Base-by-base conservation (phyloP, 2,329 filamentous ascomycete species). In the Epichloe glyceriae region DNA sequence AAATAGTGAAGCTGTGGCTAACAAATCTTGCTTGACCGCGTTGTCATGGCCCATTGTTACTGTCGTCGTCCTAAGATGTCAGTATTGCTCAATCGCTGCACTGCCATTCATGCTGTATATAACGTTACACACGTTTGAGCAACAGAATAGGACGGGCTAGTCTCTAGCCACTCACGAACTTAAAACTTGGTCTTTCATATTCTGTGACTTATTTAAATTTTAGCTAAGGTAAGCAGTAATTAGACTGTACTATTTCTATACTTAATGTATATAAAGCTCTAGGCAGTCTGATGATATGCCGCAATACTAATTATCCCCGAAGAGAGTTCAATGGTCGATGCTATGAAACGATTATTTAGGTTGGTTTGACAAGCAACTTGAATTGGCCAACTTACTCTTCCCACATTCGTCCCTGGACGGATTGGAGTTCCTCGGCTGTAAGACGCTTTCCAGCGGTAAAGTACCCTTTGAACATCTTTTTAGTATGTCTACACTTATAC, bases 371-470 rank as follows among this genome's bases (percentile, higher is more conserved):
- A 39, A 8, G 40, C 10, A 40, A 15, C 38, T 4, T 14, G 14
- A 22, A 47, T 63, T 34, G 43, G 19, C 54, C 34, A 20, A 61
- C 68, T 60, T 70, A 83, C 79, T 83, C 89, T 70, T 95, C 89
- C 90, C 91, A 96, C 58, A 88, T 86, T 58, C 91, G 80, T 55
- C 91, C 91, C 66, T 93, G 84, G 30, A 97, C 89, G 50, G 86
- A 83, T 58, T 83, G 75, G 55, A 97, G 75, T 67, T 96, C 90
- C 51, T 91, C 86, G 63, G 85, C 81, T 2, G 86, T 93, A 80
- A 94, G 88, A 60, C 88, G 79, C 69, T 93, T 89, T 47, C 90
- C 91, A 12, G 85, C 88, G 6, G 91, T 96, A 66, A 96, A 85
- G 62, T 85, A 84, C 50, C 80, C 80, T 81, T 58, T 34, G 12